phyloP scores from a whole-genome alignment of 1,284 basidiomycete species.

The Pisolithus thermaeus region DNA sequence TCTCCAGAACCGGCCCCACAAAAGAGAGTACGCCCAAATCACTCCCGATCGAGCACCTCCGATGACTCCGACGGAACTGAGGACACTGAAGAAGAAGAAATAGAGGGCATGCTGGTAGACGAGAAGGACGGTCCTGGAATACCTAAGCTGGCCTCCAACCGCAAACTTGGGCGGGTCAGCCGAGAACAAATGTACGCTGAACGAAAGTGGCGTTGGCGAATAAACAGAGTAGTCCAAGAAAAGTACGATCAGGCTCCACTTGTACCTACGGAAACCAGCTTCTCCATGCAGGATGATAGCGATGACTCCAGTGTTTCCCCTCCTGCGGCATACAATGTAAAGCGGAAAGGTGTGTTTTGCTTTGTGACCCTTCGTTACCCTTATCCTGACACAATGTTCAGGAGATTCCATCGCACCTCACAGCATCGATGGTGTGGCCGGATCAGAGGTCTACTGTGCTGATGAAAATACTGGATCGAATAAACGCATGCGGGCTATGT shows the following conservation, averaged over 20 bases:
- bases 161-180: slow-evolving; percentile 10
- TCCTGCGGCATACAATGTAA: slow-evolving; percentile 25
- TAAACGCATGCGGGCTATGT: neutral
- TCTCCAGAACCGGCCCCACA: slow-evolving; percentile 15
- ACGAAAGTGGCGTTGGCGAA: slow-evolving; percentile 24
- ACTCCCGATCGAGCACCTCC: neutral
- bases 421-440: slow-evolving; percentile 1
- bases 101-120: slow-evolving; percentile 53
- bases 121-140: slow-evolving; percentile 15
- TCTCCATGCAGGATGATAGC: slow-evolving; percentile 27
- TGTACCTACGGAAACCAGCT: slow-evolving; percentile 19
- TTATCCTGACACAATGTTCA: slow-evolving; percentile 14
- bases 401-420: slow-evolving; percentile 10
- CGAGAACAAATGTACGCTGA: slow-evolving; percentile 21
- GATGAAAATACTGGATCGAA: neutral
- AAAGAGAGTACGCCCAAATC: slow-evolving; percentile 24
- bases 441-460: neutral
- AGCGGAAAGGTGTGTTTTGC: slow-evolving; percentile 43
- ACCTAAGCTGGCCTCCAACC: slow-evolving; percentile 9
- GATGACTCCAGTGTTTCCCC: slow-evolving; percentile 12
- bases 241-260: slow-evolving; percentile 9
- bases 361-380: neutral
- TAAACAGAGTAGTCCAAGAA: slow-evolving; percentile 13
- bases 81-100: slow-evolving; percentile 47
- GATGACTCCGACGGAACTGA: slow-evolving; percentile 7